Evolutionary conservation across 2,329 filamentous ascomycete species (phyloP).

Genomic region (Diaporthe batatas): DNA sequence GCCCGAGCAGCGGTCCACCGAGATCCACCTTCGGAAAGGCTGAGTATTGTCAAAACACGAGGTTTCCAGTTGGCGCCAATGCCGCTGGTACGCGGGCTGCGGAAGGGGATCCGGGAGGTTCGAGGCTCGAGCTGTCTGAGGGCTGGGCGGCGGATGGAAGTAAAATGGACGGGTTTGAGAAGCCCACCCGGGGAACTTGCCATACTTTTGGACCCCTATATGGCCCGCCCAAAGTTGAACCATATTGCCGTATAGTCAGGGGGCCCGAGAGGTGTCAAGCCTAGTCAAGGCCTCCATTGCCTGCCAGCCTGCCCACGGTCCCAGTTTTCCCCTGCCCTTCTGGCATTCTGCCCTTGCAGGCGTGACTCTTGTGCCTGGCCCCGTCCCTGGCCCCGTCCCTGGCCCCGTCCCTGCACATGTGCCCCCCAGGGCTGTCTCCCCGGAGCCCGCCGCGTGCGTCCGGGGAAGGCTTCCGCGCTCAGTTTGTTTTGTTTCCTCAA

Average conservation of each 20-base stretch:
- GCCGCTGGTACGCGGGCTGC: constrained; percentile 19
- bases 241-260: constrained; percentile 7
- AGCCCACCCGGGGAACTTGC: constrained; percentile 24
- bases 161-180: constrained; percentile 27
- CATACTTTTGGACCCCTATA: constrained; percentile 20
- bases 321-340: neutral
- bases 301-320: constrained; percentile 25
- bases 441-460: constrained; percentile 20
- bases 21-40: constrained; percentile 23
- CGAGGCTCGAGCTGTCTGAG: constrained; percentile 5
- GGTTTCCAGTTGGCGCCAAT: constrained; percentile 32
- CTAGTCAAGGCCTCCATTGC: constrained; percentile 10
- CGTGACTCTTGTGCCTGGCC: constrained; percentile 22
- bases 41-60: constrained; percentile 30
- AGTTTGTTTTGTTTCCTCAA: constrained; percentile 34
- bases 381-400: constrained; percentile 10
- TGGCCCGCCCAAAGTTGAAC: constrained; percentile 27
- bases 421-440: neutral
- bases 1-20: too few species aligned
- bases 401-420: neutral
- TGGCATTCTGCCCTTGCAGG: too few species aligned
- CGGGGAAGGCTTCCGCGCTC: constrained; percentile 36
- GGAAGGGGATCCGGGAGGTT: constrained; percentile 15
- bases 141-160: constrained; percentile 23
- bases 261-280: too few species aligned